Evolutionary conservation across 2,329 filamentous ascomycete species (phyloP), one percentile per base, ranked within the genome.

Genomic region (Aureobasidium lini): DNA sequence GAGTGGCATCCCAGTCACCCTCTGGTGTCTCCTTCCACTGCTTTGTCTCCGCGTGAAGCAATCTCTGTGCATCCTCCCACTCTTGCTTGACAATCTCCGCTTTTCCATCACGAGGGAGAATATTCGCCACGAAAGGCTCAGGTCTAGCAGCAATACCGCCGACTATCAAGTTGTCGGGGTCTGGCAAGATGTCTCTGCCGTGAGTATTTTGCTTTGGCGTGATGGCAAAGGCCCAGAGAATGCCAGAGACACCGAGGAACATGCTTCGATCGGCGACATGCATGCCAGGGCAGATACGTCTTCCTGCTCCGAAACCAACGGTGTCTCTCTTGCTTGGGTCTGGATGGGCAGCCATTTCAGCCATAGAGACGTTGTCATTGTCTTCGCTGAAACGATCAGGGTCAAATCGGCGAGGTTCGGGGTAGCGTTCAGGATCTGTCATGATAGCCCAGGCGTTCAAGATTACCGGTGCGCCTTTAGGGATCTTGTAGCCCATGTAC

Each of bases 221-320:
- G 31, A 62, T 58, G 7, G 67, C 62, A 49, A 64, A 81, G 0
- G 73, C 75, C 77, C 79, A 81, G 32, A 81, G 66, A 23, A 82
- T 71, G 3, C 77, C 72, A 4, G 78, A 72, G 34, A 81, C 75
- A 11, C 68, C 74, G 7, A 82, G 69, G 63, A 78, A 80, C 13
- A 82, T 63, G 9, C 71, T 75, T 6, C 76, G 75, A 59, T 80
- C 77, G 0, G 79, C 80, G 2, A 85, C 72, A 56, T 83, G 79
- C 32, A 81, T 79, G 0, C 83, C 83, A 3, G 79, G 81, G 66
- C 83, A 86, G 44, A 84, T 76, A 28, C 83, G 74, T 6, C 82
- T 73, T 1, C 82, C 82, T 8, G 77, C 78, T 18, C 82, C 82
- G 58, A 82, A 85, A 0, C 74, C 76, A 66, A 81, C 83, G 8